Percentiles rank a stretch among this genome's conserved stretches.
phyloP scores from a whole-genome alignment of 164 flowering plant genomes.

The Liquidambar formosana region DNA sequence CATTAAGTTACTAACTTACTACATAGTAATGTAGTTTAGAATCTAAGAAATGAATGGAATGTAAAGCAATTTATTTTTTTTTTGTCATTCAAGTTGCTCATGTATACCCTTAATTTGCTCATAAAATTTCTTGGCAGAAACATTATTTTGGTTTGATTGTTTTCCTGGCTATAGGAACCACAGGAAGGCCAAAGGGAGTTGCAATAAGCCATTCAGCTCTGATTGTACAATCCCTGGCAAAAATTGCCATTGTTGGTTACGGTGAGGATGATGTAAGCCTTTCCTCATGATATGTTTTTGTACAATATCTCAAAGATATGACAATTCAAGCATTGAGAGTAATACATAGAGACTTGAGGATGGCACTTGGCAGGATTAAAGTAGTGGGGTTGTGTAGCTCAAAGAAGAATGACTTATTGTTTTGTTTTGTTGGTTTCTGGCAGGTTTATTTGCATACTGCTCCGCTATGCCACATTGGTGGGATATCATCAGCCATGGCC shows the following conservation, averaged over 20 bases:
- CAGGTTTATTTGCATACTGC: conserved; percentile 95
- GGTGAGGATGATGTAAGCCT: conserved; percentile 76
- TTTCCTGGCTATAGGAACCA: conserved; percentile 54
- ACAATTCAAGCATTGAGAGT: background rate
- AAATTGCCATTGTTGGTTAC: conserved; percentile 78
- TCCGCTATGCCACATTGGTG: conserved; percentile 94
- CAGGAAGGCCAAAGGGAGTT: conserved; percentile 95
- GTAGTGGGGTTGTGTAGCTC: background rate
- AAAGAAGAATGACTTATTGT: background rate
- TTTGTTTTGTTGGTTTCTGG: conserved; percentile 1
- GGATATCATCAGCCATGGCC: conserved; percentile 90
- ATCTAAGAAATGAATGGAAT: background rate
- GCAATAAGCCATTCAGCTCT: conserved; percentile 73
- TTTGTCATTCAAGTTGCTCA: background rate
- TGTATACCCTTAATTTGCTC: background rate
- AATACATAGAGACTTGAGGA: background rate
- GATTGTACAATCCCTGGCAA: conserved; percentile 85
- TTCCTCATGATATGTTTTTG: background rate
- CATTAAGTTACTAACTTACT: background rate
- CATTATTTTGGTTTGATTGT: conserved; percentile 4
- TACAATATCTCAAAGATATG: background rate
- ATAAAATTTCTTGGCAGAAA: background rate
- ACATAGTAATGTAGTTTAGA: background rate
- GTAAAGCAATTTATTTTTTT: no score
- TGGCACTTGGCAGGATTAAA: background rate